These are phyloP conservation scores for Neocatenulostroma microsporum DNA, from an alignment of 2,329 filamentous ascomycete species.

Conservation along the genomic window DNA sequence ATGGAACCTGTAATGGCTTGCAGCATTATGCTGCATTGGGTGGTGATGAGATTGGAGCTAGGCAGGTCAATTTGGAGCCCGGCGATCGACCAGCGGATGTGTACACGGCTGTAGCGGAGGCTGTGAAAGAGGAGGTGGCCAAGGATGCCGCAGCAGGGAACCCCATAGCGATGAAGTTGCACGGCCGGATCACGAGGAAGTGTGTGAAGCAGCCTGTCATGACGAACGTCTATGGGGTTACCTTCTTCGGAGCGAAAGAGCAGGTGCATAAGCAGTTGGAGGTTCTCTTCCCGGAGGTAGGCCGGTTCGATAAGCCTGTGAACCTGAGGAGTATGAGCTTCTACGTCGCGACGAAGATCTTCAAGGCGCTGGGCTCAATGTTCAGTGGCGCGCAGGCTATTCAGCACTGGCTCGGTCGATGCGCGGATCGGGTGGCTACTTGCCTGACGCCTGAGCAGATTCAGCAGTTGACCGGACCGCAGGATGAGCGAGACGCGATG, in stretches of 20 bases:
- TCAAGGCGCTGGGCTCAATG: conserved; percentile 75
- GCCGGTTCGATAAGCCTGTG: conserved; percentile 38
- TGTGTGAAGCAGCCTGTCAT: conserved; percentile 99
- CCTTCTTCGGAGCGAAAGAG: conserved; percentile 78
- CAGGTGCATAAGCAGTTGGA: conserved; percentile 81
- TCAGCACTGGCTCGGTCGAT: conserved; percentile 88
- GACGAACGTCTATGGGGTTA: conserved; percentile 99
- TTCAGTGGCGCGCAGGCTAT: conserved; percentile 92
- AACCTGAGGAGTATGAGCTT: conserved; percentile 48
- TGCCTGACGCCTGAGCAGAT: conserved; percentile 74
- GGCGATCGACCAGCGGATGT: conserved; percentile 88
- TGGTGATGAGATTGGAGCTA: conserved; percentile 77
- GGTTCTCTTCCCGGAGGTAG: conserved; percentile 57
- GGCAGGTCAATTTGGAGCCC: conserved; percentile 88
- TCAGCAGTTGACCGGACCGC: conserved; percentile 43
- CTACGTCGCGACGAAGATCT: conserved; percentile 81
- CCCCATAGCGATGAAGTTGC: conserved; percentile 53
- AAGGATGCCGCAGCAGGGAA: conserved; percentile 57
- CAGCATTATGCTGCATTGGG: conserved; percentile 96
- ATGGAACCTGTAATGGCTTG: conserved; percentile 94
- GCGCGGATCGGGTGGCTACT: conserved; percentile 74
- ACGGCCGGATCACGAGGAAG: conserved; percentile 81
- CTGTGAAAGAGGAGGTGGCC: conserved; percentile 66
- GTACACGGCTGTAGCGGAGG: conserved; percentile 82
- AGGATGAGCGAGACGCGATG: not conserved